A percentile compares a stretch with the other conserved stretches of the same genome.
Conservation (phyloP, 2,329 filamentous ascomycete species). For the Myriosclerotinia curreyana region DNA sequence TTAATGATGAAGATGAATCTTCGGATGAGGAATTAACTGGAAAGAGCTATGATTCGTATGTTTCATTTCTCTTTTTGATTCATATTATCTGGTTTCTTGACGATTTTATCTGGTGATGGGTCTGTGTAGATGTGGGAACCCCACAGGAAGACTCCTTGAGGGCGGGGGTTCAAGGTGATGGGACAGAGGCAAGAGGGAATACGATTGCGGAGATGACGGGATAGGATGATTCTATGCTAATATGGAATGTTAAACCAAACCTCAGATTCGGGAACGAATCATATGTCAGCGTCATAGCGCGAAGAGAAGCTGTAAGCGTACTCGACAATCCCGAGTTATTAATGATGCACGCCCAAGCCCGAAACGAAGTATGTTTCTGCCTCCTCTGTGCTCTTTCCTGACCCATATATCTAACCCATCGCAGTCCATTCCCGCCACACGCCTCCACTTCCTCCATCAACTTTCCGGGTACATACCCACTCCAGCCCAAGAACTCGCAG, state of each 20-base stretch:
- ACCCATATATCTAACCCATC: background rate
- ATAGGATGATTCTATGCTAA: background rate
- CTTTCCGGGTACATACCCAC: background rate
- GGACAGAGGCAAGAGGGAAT: background rate
- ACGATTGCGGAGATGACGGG: background rate
- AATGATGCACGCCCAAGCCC: slow-evolving; percentile 56
- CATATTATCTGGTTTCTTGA: background rate
- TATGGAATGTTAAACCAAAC: background rate
- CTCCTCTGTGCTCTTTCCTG: no score
- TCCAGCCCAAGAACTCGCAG: slow-evolving; percentile 7
- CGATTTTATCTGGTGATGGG: background rate
- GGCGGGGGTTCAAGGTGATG: background rate
- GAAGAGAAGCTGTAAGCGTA: slow-evolving; percentile 51
- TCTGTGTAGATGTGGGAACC: no score
- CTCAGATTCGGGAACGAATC: slow-evolving; percentile 32
- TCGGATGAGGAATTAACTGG: slow-evolving; percentile 21
- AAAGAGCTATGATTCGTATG: slow-evolving; percentile 27
- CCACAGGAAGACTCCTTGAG: no score
- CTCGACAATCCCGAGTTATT: slow-evolving; percentile 57
- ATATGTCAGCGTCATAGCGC: slow-evolving; percentile 33
- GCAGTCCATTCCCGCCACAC: slow-evolving; percentile 55
- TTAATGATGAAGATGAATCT: slow-evolving; percentile 36
- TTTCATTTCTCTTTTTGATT: background rate
- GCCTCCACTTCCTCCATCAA: slow-evolving; percentile 54
- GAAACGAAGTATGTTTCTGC: slow-evolving; percentile 49